A percentile compares a stretch with the other conserved stretches of the same genome.
phyloP scores from a whole-genome alignment of 139 green algal species.

The Yamagishiella unicocca region DNA sequence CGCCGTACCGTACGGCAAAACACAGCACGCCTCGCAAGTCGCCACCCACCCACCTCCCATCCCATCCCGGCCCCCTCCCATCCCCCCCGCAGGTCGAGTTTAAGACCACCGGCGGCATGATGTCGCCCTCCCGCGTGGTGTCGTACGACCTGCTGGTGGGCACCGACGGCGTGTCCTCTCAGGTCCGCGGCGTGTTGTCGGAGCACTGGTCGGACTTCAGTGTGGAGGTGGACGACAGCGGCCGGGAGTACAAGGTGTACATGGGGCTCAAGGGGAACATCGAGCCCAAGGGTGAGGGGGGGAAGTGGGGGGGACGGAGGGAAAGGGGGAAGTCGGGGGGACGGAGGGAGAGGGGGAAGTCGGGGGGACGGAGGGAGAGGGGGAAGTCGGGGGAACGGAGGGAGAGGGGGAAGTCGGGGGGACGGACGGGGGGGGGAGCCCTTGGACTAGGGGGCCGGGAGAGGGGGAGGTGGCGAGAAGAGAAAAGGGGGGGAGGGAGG shows the following conservation, averaged over 20 bases:
- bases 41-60: not conserved
- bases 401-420: too few species aligned
- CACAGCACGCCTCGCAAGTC: too few species aligned
- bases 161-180: constrained; percentile 63
- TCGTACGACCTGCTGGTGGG: constrained; percentile 72
- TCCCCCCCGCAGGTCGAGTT: not conserved
- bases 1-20: not conserved
- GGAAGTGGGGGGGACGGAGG: not conserved
- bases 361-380: not conserved
- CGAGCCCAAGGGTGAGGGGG: constrained; percentile 53
- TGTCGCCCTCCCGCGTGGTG: not conserved
- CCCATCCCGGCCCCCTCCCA: not conserved
- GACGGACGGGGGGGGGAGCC: too few species aligned
- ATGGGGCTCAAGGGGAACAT: constrained; percentile 51
- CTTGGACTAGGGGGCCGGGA: too few species aligned
- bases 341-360: not conserved
- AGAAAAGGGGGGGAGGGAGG: too few species aligned
- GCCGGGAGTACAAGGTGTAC: constrained; percentile 70
- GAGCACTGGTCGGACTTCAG: constrained; percentile 49
- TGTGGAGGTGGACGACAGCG: constrained; percentile 56
- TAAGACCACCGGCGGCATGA: constrained; percentile 12
- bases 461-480: too few species aligned
- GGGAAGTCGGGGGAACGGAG: not conserved
- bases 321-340: not conserved
- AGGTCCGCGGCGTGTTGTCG: constrained; percentile 45